Evolutionary conservation across 495 filamentous ascomycete species (phyloP), one percentile per base, ranked within the genome.

Genomic region (Neurospora sp.): DNA sequence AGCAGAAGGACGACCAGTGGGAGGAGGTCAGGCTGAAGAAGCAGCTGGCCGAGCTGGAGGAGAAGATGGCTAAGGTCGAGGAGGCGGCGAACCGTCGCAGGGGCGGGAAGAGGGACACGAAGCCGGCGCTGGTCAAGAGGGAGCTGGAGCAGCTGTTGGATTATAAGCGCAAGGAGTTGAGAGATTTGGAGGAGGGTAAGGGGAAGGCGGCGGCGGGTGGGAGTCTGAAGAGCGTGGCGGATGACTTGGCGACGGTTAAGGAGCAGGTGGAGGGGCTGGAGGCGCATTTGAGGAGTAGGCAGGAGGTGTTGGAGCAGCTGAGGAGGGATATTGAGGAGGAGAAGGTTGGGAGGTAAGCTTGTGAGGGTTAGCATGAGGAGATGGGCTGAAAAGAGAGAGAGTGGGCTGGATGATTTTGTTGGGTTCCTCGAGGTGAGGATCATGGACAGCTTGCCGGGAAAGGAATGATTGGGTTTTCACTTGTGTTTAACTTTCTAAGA

Each of bases 1-100:
- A 90, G 9, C 90, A 92, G 70, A 88, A 89, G 74, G 92, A 94
- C 75, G 78, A 77, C 37, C 94, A 97, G 74, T 98, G 96, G 96
- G 96, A 99, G 83, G 96, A 97, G 81, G 96, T 98, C 40, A 88
- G 94, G 70, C 86, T 99, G 69, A 94, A 95, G 82, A 93, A 94
- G 77, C 94, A 98, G 79, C 86, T 98, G 20, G 86, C 87, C 16
- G 95, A 98, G 76, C 82, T 99, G 65, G 94, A 99, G 77, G 85
- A 89, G 40, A 94, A 94, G 83, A 89, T 97, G 69, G 87, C 91
- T 35, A 87, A 90, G 53, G 90, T 95, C 3, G 92, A 93, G 76
- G 86, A 87, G 44, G 88, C 87, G 44, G 89, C 90, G 12, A 87
- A 89, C 44, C 80, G 81, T 70, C 83, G 86, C 68, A 77, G 87